Conservation (phyloP, 805 yeast genomes). For the Saccharomycopsis microspora region DNA sequence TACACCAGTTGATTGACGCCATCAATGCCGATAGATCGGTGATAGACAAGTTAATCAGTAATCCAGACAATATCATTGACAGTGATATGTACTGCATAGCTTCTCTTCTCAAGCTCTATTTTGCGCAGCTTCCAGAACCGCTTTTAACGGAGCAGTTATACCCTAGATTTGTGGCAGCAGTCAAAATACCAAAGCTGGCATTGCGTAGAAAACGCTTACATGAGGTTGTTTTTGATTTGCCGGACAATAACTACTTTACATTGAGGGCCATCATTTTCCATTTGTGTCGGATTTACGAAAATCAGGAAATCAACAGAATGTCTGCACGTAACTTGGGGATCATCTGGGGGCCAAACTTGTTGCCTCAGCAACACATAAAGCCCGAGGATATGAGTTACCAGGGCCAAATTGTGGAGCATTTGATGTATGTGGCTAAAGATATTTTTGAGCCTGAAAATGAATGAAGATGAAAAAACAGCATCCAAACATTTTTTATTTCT, state of each 20-base stretch:
- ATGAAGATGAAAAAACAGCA: background rate
- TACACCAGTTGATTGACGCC: conserved; percentile 58
- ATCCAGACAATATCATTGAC: conserved; percentile 50
- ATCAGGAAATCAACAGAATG: conserved; percentile 68
- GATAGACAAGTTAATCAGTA: conserved; percentile 34
- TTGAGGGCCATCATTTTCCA: conserved; percentile 79
- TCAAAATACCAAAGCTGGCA: conserved; percentile 50
- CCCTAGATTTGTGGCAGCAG: conserved; percentile 55
- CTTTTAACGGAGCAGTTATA: conserved; percentile 56
- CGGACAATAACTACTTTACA: conserved; percentile 93
- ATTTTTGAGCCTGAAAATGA: conserved; percentile 51
- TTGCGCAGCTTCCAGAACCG: conserved; percentile 80
- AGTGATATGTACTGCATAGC: conserved; percentile 85
- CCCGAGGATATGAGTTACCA: conserved; percentile 68
- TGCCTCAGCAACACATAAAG: conserved; percentile 36
- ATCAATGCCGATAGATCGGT: conserved; percentile 72
- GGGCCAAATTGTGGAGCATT: conserved; percentile 71
- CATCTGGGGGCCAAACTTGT: conserved; percentile 90
- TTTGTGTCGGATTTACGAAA: conserved; percentile 56
- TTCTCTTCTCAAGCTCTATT: conserved; percentile 72
- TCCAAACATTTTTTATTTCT: background rate
- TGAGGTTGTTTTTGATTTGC: conserved; percentile 76
- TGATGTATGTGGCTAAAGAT: conserved; percentile 73
- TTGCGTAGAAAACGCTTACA: conserved; percentile 68
- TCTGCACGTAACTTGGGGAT: conserved; percentile 68